Evolutionary conservation across 257 asterid species (phyloP).

Genomic region (Avicennia marina): DNA sequence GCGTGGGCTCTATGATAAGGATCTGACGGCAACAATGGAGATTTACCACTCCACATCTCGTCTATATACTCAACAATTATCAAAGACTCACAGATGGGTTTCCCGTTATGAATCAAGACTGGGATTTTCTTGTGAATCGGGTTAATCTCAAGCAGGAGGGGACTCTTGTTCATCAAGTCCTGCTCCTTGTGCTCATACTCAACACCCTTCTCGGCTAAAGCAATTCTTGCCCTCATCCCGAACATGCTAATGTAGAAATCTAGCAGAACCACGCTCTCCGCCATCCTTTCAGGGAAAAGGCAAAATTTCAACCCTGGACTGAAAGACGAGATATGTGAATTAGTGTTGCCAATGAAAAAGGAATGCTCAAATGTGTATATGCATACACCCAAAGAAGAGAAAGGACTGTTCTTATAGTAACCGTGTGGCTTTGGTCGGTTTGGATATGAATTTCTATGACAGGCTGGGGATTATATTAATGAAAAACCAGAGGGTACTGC

Average conservation of each 20-base stretch:
- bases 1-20: neutral
- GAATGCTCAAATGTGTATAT: too few relatives aligned
- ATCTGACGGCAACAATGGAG: neutral
- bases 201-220: slow-evolving; percentile 4
- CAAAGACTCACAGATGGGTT: slow-evolving; percentile 4
- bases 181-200: neutral
- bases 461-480: too few relatives aligned
- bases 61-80: neutral
- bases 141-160: neutral
- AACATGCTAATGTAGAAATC: neutral
- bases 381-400: too few relatives aligned
- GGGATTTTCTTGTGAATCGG: slow-evolving; percentile 14
- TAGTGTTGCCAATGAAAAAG: too few relatives aligned
- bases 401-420: too few relatives aligned
- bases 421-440: too few relatives aligned
- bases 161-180: neutral
- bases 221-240: neutral
- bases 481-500: too few relatives aligned
- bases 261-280: neutral
- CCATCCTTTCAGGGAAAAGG: neutral
- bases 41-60: neutral
- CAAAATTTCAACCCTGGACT: too few relatives aligned
- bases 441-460: too few relatives aligned
- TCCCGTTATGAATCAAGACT: neutral
- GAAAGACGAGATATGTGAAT: neutral